Evolutionary conservation across 306 rosid species (phyloP), one percentile per base, ranked within the genome.

Genomic region (Vachellia collinsii): DNA sequence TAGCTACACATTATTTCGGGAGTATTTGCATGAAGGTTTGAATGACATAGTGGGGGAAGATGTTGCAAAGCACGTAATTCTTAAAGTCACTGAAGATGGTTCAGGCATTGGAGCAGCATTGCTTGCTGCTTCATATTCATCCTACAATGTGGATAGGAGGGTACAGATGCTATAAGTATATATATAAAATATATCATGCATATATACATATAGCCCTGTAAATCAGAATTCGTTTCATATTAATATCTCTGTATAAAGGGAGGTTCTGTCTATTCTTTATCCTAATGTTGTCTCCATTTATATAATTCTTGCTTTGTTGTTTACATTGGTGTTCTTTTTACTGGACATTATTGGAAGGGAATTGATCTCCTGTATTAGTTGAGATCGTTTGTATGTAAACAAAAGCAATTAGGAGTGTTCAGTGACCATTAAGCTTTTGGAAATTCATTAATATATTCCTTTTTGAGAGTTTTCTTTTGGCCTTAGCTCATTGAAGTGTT

Each of bases 61-160:
- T 37, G 78, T 89, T 74, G 94, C 97, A 16, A 90, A 83, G 77
- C 90, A 94, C 65, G 94, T 94, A 37, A 78, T 86, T 88, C 91
- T 94, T 12, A 86, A 83, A 86, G 91, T 83, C 80, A 92, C 93
- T 9, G 90, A 91, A 89, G 97, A 94, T 85, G 98, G 98, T 39
- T 91, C 97, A 0, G 94, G 94, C 81, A 88, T 87, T 25, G 97
- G 97, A 72, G 90, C 98, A 11, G 97, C 97, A 46, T 89, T 94
- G 76, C 93, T 92, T 74, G 97, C 97, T 80, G 98, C 97, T 53
- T 74, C 94, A 20, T 78, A 88, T 88, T 92, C 95, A 67, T 86
- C 97, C 13, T 73, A 82, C 73, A 69, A 39, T 92, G 89, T 90
- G 84, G 90, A 94, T 90, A 90, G 85, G 86, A 88, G 81, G 87